These are phyloP conservation scores for Scedosporium dehoogii DNA, from an alignment of 2,329 filamentous ascomycete species.

Conservation along the genomic window DNA sequence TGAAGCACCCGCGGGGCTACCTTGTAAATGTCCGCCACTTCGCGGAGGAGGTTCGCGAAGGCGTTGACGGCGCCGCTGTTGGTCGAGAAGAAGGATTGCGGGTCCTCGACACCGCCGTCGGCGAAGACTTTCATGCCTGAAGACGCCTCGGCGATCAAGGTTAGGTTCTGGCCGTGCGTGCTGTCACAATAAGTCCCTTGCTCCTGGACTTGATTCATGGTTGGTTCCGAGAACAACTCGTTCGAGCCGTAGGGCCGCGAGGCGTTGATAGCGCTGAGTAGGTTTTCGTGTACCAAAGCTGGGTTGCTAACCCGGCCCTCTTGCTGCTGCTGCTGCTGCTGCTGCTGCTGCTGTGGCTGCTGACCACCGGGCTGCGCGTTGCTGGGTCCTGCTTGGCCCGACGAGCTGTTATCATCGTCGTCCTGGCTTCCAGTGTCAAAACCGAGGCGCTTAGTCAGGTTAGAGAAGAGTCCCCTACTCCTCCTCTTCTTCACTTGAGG, in stretches of 20 bases:
- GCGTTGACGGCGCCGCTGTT: constrained; percentile 54
- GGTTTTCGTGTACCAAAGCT: constrained; percentile 54
- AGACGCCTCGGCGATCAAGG: constrained; percentile 57
- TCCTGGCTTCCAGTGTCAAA: constrained; percentile 43
- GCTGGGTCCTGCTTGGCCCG: neutral
- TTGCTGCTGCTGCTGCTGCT: constrained; percentile 8
- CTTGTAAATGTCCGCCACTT: constrained; percentile 63
- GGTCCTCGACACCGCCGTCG: constrained; percentile 41
- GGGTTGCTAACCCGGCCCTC: constrained; percentile 49
- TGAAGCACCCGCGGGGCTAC: constrained; percentile 62
- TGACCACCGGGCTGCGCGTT: neutral
- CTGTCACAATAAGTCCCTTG: constrained; percentile 80
- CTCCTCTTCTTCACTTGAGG: constrained; percentile 23
- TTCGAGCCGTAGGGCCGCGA: constrained; percentile 68
- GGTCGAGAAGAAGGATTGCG: constrained; percentile 44
- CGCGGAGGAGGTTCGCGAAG: constrained; percentile 61
- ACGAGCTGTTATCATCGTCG: constrained; percentile 20
- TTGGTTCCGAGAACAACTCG: constrained; percentile 61
- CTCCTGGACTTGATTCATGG: constrained; percentile 66
- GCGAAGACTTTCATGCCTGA: constrained; percentile 69
- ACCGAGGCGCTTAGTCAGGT: constrained; percentile 57
- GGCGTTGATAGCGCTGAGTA: constrained; percentile 68
- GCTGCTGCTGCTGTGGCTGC: constrained; percentile 6
- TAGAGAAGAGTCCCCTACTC: constrained; percentile 55
- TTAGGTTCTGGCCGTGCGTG: constrained; percentile 62